Percentiles rank a stretch among this genome's conserved stretches.
Evolutionary conservation across 2,329 filamentous ascomycete species (phyloP).

Genomic region (Arthroderma uncinatum): DNA sequence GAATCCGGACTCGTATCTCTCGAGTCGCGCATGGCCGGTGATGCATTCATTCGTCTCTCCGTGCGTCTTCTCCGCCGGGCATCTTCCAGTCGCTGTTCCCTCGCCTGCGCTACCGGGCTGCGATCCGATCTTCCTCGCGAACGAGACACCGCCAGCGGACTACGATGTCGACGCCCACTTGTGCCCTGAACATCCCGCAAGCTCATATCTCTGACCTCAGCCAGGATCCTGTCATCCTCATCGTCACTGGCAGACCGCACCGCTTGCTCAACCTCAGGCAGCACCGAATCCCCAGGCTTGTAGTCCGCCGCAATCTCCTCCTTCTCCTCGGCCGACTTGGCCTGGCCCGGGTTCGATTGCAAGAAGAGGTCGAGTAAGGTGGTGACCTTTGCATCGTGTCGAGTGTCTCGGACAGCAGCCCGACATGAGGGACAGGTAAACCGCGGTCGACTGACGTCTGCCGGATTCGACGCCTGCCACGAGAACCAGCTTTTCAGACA

Average conservation of each 20-base stretch:
- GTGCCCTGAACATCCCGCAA: conserved; percentile 38
- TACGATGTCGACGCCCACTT: conserved; percentile 16
- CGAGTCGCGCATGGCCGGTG: conserved; percentile 15
- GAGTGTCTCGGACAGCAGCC: conserved; percentile 71
- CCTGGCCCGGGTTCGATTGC: conserved; percentile 64
- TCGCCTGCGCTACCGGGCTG: conserved; percentile 30
- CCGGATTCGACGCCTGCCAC: conserved; percentile 55
- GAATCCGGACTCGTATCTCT: conserved; percentile 24
- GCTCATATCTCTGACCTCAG: conserved; percentile 62
- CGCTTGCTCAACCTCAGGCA: conserved; percentile 43
- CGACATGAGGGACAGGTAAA: conserved; percentile 94
- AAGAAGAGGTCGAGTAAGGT: conserved; percentile 85
- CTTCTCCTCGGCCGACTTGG: conserved; percentile 59
- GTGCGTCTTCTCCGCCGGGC: conserved; percentile 24
- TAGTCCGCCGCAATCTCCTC: conserved; percentile 65
- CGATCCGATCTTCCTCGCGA: conserved; percentile 23
- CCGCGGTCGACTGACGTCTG: conserved; percentile 38
- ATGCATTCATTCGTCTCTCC: conserved; percentile 17
- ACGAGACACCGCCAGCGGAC: conserved; percentile 20
- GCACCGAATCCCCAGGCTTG: conserved; percentile 66
- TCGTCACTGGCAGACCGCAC: conserved; percentile 21
- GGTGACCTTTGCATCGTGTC: conserved; percentile 80
- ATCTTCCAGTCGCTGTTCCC: conserved; percentile 30
- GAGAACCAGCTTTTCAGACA: conserved; percentile 95
- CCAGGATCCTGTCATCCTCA: conserved; percentile 58